A percentile compares a stretch with the other conserved stretches of the same genome.
Evolutionary conservation across 441 rosid species (phyloP).

Genomic region (Hura crepitans): DNA sequence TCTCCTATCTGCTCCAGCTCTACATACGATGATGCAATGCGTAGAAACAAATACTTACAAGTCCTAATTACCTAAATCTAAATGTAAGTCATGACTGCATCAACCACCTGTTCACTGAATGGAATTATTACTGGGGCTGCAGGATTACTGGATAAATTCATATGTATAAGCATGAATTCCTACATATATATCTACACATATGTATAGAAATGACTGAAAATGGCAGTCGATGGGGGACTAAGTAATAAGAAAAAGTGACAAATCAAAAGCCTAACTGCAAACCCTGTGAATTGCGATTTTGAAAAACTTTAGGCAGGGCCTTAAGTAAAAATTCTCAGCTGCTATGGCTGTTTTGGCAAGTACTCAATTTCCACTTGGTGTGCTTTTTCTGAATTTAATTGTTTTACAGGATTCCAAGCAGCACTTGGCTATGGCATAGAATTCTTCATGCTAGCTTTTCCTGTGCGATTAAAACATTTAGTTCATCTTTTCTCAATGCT

Average conservation of each 20-base stretch:
- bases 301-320: slow-evolving; percentile 69
- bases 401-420: slow-evolving; percentile 33
- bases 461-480: slow-evolving; percentile 20
- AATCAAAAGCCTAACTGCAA: slow-evolving; percentile 54
- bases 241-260: not conserved
- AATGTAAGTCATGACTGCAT: not conserved
- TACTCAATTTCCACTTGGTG: slow-evolving; percentile 28
- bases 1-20: not conserved
- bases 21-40: not conserved
- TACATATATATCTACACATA: not conserved
- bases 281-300: slow-evolving; percentile 72
- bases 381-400: slow-evolving; percentile 37
- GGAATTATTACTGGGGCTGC: not conserved
- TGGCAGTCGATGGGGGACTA: not conserved
- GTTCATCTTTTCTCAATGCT: slow-evolving; percentile 35
- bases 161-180: not conserved
- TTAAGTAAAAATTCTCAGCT: slow-evolving; percentile 56
- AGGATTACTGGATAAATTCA: not conserved
- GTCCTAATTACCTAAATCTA: not conserved
- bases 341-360: slow-evolving; percentile 43
- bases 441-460: slow-evolving; percentile 31
- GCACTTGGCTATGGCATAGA: slow-evolving; percentile 25
- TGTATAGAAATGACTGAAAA: not conserved
- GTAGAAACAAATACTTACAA: not conserved
- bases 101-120: not conserved